Percentiles rank a stretch among this genome's conserved stretches.
These are phyloP conservation scores for Cardamine chenopodiifolia DNA, from an alignment of 345 rosid species.

Conservation along the genomic window DNA sequence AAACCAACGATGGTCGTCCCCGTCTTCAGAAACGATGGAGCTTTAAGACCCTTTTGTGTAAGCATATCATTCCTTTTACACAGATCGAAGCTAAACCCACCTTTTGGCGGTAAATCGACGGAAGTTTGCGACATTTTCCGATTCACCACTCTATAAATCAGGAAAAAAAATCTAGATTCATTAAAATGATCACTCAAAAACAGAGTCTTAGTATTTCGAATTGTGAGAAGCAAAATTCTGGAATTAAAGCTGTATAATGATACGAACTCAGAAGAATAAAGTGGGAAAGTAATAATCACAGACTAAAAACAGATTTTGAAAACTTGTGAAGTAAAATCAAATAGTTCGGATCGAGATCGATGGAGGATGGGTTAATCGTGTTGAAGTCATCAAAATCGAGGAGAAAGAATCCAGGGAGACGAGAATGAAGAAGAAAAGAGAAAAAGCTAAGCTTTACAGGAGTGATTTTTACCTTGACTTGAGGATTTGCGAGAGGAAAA, in stretches of 20 bases:
- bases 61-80: slow-evolving; percentile 85
- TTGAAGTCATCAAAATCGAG: background rate
- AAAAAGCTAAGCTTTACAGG: background rate
- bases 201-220: background rate
- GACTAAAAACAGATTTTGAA: background rate
- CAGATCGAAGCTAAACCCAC: slow-evolving; percentile 90
- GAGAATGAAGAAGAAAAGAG: background rate
- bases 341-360: background rate
- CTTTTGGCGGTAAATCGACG: slow-evolving; percentile 58
- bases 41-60: slow-evolving; percentile 58
- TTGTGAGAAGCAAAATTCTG: background rate
- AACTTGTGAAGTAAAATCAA: background rate
- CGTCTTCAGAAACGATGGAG: slow-evolving; percentile 75
- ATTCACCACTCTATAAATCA: slow-evolving; percentile 8
- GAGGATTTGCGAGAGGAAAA: slow-evolving; percentile 21
- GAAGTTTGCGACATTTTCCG: slow-evolving; percentile 56
- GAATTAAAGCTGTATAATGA: background rate
- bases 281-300: background rate
- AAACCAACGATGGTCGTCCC: slow-evolving; percentile 97
- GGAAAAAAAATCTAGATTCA: background rate
- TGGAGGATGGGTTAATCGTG: background rate
- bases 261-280: background rate
- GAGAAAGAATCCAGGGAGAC: background rate
- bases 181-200: background rate
- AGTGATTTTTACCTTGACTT: slow-evolving; percentile 13